Evolutionary conservation across 2,329 filamentous ascomycete species (phyloP), one percentile per base, ranked within the genome.

Genomic region (Diaporthe ampelina): DNA sequence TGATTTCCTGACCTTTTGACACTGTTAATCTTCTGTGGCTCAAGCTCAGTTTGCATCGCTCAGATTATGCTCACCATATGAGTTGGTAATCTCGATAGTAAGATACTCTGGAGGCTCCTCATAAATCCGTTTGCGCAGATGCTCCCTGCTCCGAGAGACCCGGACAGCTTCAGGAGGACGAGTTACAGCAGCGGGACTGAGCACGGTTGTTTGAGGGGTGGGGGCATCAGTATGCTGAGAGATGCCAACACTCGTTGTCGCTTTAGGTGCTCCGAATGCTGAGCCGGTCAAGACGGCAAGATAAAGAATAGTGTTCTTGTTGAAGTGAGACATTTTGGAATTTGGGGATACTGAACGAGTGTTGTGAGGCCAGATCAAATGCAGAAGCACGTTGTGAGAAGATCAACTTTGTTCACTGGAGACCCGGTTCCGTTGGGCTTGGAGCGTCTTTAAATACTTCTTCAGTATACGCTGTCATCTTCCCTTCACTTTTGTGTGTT

Each of bases 1-100:
- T 76, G 45, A 79, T 74, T 4, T 24, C 37, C 4, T 70, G n/a
- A 1, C 70, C 70, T 72, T 13, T 32, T 1, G 13, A 2, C 3
- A 8, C 0, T 26, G 11, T 67, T 8, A 67, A 26, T 3, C 17
- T 32, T 24, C 24, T 63, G 26, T 15, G 3, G 26, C 26, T 52
- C 24, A 32, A 21, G 52, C 24, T 1, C 52, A 29, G 5, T 2
- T 3, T 29, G 24, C 52, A 7, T 57, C 4, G 17, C 29, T 13
- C 24, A 15, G 6, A 6, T 15, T 4, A 21, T 1, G 26, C 48
- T 67, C 3, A 72, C 72, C 72, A 8, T 61, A 58, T 9, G 56
- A 32, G 24, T 73, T 73, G 32, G 35, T 29, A 5, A 73, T 68
- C 72, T 70, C 37, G 13, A 73, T 70, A 2, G 72, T 73, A 1